Percentiles rank a stretch among this genome's conserved stretches.
phyloP scores from a whole-genome alignment of 164 flowering plant species.

The Warburgia ugandensis region DNA sequence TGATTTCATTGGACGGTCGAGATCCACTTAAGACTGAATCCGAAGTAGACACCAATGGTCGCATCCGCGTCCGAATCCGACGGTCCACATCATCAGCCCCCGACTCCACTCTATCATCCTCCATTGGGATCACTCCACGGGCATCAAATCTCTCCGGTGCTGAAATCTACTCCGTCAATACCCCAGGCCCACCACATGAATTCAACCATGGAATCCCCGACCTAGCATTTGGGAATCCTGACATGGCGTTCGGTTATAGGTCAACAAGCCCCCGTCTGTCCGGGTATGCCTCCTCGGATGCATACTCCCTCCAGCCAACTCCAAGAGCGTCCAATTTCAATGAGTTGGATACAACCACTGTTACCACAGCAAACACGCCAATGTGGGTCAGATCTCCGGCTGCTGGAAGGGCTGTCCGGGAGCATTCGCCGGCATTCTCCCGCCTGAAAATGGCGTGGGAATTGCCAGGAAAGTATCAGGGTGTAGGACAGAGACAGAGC shows the following conservation, averaged over 20 bases:
- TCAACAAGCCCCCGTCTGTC: constrained; percentile 42
- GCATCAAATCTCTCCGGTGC: constrained; percentile 52
- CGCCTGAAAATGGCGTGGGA: constrained; percentile 32
- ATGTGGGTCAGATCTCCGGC: constrained; percentile 44
- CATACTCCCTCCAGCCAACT: constrained; percentile 60
- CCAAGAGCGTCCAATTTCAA: constrained; percentile 54
- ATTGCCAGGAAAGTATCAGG: constrained; percentile 29
- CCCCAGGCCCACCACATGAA: constrained; percentile 25
- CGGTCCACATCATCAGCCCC: constrained; percentile 47
- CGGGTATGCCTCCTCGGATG: constrained; percentile 59
- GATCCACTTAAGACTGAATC: constrained; percentile 46
- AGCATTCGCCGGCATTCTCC: constrained; percentile 34
- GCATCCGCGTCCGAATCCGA: constrained; percentile 46
- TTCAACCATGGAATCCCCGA: constrained; percentile 14
- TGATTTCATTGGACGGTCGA: constrained; percentile 50
- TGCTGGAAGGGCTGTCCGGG: constrained; percentile 28
- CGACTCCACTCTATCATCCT: constrained; percentile 29
- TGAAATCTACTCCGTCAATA: constrained; percentile 45
- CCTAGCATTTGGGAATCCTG: constrained; percentile 17
- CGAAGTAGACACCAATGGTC: constrained; percentile 38
- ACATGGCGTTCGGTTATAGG: constrained; percentile 31
- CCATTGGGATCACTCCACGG: constrained; percentile 41
- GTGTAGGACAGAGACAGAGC: constrained; percentile 21
- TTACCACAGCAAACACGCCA: constrained; percentile 27
- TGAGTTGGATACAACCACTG: constrained; percentile 30